Evolutionary conservation across 768 basidiomycete species (phyloP), one percentile per base, ranked within the genome.

Genomic region (Hericium coralloides): DNA sequence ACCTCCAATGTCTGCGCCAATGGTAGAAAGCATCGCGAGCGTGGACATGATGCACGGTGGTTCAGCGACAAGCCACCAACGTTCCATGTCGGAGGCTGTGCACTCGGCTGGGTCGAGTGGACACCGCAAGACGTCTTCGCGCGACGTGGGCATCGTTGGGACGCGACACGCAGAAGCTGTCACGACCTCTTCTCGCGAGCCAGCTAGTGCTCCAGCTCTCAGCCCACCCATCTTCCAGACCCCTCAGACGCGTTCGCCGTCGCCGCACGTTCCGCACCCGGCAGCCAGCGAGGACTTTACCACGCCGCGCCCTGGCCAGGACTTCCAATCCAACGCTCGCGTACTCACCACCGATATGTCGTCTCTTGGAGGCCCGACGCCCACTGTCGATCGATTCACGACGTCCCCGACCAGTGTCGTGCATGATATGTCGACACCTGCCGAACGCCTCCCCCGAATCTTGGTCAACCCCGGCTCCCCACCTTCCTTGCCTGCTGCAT

Each of bases 121-220:
- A 64, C 69, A 71, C 65, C 67, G 75, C 52, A 78, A 76, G 65
- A 52, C 60, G 6, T 67, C 72, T 10, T 76, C 77, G n/a, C 72
- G 78, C 36, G 76, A 79, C 66, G 67, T 80, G 55, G 79, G 78
- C 56, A 77, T 82, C 57, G 75, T 83, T 55, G 79, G 81, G 53
- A 77, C 60, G 53, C 60, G 80, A 55, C 57, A 61, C 53, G 59
- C 59, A 4, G 58, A 65, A 41, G 60, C 66, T 26, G 58, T 55
- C 26, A 39, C 52, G 36, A 14, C 56, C 48, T n/a, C 37, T 10
- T 17, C 57, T 20, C 37, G 37, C 20, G 18, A 10, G 1, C 48
- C 37, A 22, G 61, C 55, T 47, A 26, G 58, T n/a, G 49, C 57
- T 47, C 58, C 62, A 45, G 31, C 59, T 52, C 67, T 61, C 62